Evolutionary conservation across 768 basidiomycete species (phyloP), one percentile per base, ranked within the genome.

Genomic region (Lyophyllum semitale): DNA sequence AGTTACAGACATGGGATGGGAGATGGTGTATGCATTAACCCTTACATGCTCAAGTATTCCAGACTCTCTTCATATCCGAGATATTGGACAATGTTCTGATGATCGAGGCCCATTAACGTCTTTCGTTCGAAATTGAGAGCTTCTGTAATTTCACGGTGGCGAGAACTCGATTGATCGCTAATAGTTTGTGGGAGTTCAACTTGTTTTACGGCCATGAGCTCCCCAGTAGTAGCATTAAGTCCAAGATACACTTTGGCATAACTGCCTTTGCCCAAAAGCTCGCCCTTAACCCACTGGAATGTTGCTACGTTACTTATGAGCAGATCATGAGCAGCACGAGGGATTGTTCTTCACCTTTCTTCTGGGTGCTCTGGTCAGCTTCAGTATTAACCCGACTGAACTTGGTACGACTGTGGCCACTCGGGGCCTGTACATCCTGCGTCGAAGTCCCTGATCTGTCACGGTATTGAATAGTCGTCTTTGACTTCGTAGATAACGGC

Each of bases 191-290:
- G 91, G 54, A 92, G 77, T 68, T 97, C 95, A 29, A 97, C 95
- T 70, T 96, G 95, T 72, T 98, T 98, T 57, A 98, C 95, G 3
- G 95, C 95, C 66, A 97, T 89, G 77, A 96, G 86, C 68, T 96
- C 92, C 30, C 93, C 93, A 0, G 89, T 93, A 2, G 85, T 91
- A 33, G 88, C 89, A 69, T 96, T 97, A 48, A 97, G 74, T 0
- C 88, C 95, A 57, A 95, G 79, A 65, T 91, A 97, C n/a, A 98
- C 95, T 46, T 83, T 82, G 25, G 94, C 95, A 66, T 91, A 96
- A 41, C 90, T 92, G n/a, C 95, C 95, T 66, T 90, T 92, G 17
- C 95, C 95, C 58, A 98, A 88, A 18, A 95, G 77, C 66, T 94
- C 92, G 35, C 95, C 95, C 59, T 91, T 90, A 48, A 95, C 88